Evolutionary conservation across 2,329 filamentous ascomycete genomes (phyloP), one percentile per base, ranked within the genome.

Genomic region (Fusarium nisikadoi): DNA sequence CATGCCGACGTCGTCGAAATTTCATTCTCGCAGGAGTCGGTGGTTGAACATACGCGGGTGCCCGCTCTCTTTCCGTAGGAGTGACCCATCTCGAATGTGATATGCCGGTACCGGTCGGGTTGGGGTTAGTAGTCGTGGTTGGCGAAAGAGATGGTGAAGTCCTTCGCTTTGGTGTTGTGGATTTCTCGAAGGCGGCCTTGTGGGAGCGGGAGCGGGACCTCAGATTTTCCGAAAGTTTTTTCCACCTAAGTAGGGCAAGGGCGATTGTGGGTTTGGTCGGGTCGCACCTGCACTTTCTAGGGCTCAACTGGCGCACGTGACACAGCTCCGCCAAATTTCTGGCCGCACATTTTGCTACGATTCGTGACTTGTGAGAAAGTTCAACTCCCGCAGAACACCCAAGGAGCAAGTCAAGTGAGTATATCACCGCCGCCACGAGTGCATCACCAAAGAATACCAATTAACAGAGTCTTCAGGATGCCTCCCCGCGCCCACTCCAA

Each of bases 31-130:
- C 31, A 49, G 54, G 38, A 62, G 53, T 62, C 64, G 71, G 60
- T 64, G 68, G 60, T 54, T 71, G 52, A 79, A 91, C 91, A 79
- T 90, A 93, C 91, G 86, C 93, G 92, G 86, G 93, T 95, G 86
- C 93, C 93, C 83, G 92, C 89, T 85, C 93, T 91, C 83, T 95
- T 91, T 94, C 93, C 93, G 87, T 91, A 91, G 81, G 93, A 90
- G 89, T 95, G 92, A 93, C 92, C 92, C 92, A 94, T 94, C 84
- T 88, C 90, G 89, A 86, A 87, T 80, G 85, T 87, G 84, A 83
- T 80, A 79, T 81, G 79, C 77, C 77, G 78, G 79, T 68, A 80
- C 78, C 80, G 76, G 79, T 70, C 73, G 73, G 72, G 73, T 78
- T 75, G 74, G 78, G 80, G 79, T 79, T 82, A 83, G 81, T 83